Evolutionary conservation across 441 rosid species (phyloP), one percentile per base, ranked within the genome.

Genomic region (Erysimum cheiri): DNA sequence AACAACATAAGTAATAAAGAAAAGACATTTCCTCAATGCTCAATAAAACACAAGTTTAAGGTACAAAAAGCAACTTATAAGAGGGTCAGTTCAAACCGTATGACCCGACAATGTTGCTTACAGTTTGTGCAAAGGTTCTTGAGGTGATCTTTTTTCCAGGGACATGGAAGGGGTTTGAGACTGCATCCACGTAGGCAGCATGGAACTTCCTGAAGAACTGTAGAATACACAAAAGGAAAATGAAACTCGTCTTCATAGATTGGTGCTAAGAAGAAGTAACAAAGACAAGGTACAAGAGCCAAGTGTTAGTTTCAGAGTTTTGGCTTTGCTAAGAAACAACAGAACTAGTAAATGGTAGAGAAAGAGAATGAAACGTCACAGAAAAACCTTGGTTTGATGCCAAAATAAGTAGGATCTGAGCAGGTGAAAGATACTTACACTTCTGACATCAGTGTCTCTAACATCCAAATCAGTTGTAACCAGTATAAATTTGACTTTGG

Each of bases 141-240:
- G 98, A 94, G 7, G 97, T 94, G 29, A 90, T 92, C 88, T 85
- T 94, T 81, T 92, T 94, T 15, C 97, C 98, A 0, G 95, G 96
- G 17, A 95, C 91, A 24, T 92, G 97, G 67, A 90, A 94, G 2
- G 98, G 99, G 77, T 94, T 94, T 19, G 97, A 92, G 75, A 92
- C 94, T 17, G 98, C 98, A 75, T 92, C 98, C 54, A 86, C 93
- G 36, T 92, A 94, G 9, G 90, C 97, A 53, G 97, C 91, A 75
- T 93, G 97, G 81, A 93, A 93, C 81, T 84, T 88, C 86, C 84
- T 84, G 75, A 89, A 87, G 70, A 91, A 91, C 97, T 93, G 79
- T 50, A 74, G 22, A 50, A 17, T 29, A 60, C 53, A 39, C 15
- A 57, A 15, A 65, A 22, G 57, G 53, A 53, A 26, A 26, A 43